Evolutionary conservation across 345 rosid genomes (phyloP).

Genomic region (Boechera retrofracta): DNA sequence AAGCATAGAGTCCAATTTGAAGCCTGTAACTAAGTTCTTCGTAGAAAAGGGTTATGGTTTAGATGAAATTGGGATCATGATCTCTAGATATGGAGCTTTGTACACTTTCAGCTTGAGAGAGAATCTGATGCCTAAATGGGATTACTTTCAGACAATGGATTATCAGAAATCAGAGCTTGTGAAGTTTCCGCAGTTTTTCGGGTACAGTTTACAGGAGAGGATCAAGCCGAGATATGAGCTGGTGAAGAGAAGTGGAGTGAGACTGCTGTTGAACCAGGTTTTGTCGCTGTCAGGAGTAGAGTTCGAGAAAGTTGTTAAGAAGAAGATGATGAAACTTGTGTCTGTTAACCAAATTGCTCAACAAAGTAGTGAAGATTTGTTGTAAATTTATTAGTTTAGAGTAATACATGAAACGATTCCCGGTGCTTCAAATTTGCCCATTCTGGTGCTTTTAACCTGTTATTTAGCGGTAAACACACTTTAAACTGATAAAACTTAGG

Average conservation of each 20-base stretch:
- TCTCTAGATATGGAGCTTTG: slow-evolving; percentile 74
- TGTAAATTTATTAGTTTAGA: slow-evolving; percentile 16
- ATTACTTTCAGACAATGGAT: slow-evolving; percentile 85
- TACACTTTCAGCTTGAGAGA: slow-evolving; percentile 78
- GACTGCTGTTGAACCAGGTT: slow-evolving; percentile 72
- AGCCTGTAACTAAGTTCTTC: slow-evolving; percentile 81
- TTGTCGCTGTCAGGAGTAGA: slow-evolving; percentile 60
- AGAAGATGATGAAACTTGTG: slow-evolving; percentile 60
- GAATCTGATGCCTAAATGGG: slow-evolving; percentile 87
- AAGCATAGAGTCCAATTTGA: slow-evolving; percentile 79
- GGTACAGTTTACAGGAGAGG: slow-evolving; percentile 83
- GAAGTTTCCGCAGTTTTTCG: slow-evolving; percentile 89
- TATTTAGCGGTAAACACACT: too few relatives aligned
- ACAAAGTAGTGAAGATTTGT: not conserved
- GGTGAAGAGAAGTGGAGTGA: slow-evolving; percentile 68
- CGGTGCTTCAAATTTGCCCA: too few relatives aligned
- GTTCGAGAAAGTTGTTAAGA: slow-evolving; percentile 65
- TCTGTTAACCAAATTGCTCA: slow-evolving; percentile 19
- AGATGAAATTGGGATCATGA: slow-evolving; percentile 74
- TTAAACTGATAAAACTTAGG: too few relatives aligned
- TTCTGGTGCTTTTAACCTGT: too few relatives aligned
- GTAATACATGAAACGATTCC: too few relatives aligned
- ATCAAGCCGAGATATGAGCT: slow-evolving; percentile 80
- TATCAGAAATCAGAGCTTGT: slow-evolving; percentile 76
- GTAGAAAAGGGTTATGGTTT: slow-evolving; percentile 63